Evolutionary conservation across 306 rosid species (phyloP).

Genomic region (Prunus fruticosa): DNA sequence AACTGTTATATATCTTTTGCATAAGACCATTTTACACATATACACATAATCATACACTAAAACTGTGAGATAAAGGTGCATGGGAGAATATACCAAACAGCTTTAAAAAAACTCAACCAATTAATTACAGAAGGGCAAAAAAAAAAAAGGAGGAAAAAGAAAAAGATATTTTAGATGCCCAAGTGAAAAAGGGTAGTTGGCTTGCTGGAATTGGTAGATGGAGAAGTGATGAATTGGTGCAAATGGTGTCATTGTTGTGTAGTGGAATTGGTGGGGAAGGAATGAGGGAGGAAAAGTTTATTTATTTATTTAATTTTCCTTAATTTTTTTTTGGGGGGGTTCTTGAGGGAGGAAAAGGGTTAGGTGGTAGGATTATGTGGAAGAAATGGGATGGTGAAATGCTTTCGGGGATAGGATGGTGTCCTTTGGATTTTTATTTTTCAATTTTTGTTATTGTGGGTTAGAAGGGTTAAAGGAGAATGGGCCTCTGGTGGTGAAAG

Average conservation of each 20-base stretch:
- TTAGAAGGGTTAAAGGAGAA: slow-evolving; percentile 10
- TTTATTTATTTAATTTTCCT: too few species aligned
- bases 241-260: neutral
- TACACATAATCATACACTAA: neutral
- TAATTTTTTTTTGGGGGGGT: too few species aligned
- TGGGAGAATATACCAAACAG: neutral
- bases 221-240: slow-evolving; percentile 19
- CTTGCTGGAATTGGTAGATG: slow-evolving; percentile 19
- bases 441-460: slow-evolving; percentile 23
- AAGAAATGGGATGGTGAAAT: slow-evolving; percentile 18
- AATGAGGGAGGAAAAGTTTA: neutral
- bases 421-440: slow-evolving; percentile 1
- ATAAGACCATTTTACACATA: too few species aligned
- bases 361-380: slow-evolving; percentile 31
- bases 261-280: slow-evolving; percentile 3
- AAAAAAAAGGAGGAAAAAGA: neutral
- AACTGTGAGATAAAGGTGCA: neutral
- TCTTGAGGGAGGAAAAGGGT: neutral
- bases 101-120: neutral
- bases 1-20: too few species aligned
- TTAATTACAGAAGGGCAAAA: neutral
- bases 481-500: slow-evolving; percentile 21
- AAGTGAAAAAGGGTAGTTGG: slow-evolving; percentile 12
- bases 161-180: slow-evolving; percentile 8
- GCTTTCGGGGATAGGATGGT: slow-evolving; percentile 20